Evolutionary conservation across 2,329 filamentous ascomycete species (phyloP).

Genomic region (Emergomyces pasteurianus): DNA sequence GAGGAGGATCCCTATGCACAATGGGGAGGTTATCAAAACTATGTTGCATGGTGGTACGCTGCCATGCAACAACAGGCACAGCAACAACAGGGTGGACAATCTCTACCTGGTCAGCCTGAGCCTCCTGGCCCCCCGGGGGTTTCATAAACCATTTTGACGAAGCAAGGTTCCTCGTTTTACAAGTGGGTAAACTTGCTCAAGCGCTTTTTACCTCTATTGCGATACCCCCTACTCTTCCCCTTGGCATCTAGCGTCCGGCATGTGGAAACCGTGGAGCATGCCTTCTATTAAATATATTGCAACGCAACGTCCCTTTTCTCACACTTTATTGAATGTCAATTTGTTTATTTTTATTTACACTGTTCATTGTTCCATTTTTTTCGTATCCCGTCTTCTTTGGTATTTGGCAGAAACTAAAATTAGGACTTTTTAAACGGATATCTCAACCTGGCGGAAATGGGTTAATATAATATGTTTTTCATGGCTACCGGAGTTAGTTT

Average conservation of each 20-base stretch:
- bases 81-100: constrained; percentile 13
- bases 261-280: not conserved
- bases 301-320: not conserved
- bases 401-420: not conserved
- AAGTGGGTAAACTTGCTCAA: not conserved
- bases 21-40: constrained; percentile 74
- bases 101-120: constrained; percentile 15
- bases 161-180: not conserved
- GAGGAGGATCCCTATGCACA: constrained; percentile 58
- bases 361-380: not conserved
- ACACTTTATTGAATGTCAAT: not conserved
- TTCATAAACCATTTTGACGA: constrained; percentile 6
- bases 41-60: constrained; percentile 70
- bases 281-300: not conserved
- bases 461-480: not conserved
- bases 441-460: not conserved
- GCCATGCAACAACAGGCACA: constrained; percentile 47
- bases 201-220: not conserved
- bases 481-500: not conserved
- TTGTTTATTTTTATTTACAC: not conserved
- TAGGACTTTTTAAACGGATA: not conserved
- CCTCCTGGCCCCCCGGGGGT: constrained; percentile 16
- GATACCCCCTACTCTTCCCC: not conserved
- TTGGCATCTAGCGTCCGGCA: not conserved
- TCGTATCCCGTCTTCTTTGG: not conserved